Evolutionary conservation across 2,329 filamentous ascomycete species (phyloP).

Genomic region (Daldinia sp.): DNA sequence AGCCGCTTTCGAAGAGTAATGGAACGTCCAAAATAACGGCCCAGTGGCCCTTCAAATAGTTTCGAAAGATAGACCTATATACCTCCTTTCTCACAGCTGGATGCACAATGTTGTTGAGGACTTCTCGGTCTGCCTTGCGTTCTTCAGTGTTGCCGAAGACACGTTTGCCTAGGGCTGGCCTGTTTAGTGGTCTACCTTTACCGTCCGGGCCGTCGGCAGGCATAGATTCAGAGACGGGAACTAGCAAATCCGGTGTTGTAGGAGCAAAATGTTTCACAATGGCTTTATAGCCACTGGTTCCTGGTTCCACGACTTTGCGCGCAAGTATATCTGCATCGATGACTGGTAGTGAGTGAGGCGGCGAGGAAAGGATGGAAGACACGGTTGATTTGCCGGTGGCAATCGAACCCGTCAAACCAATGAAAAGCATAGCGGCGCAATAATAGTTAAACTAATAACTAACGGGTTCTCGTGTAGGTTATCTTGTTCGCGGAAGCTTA

Average conservation of each 20-base stretch:
- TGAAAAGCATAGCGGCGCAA: slow-evolving; percentile 87
- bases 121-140: slow-evolving; percentile 72
- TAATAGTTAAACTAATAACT: neutral
- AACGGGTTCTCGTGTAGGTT: neutral
- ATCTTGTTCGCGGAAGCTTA: neutral
- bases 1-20: slow-evolving; percentile 85
- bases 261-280: slow-evolving; percentile 85
- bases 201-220: slow-evolving; percentile 63
- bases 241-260: slow-evolving; percentile 84
- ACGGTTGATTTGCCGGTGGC: slow-evolving; percentile 98
- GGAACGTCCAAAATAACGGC: slow-evolving; percentile 93
- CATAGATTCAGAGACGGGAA: slow-evolving; percentile 63
- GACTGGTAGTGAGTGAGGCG: slow-evolving; percentile 86
- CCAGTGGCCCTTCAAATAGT: slow-evolving; percentile 81
- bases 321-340: slow-evolving; percentile 95
- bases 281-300: slow-evolving; percentile 80
- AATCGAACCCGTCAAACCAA: slow-evolving; percentile 95
- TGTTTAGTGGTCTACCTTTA: slow-evolving; percentile 79
- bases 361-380: slow-evolving; percentile 78
- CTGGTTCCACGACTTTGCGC: slow-evolving; percentile 92
- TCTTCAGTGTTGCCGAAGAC: slow-evolving; percentile 85
- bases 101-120: slow-evolving; percentile 90
- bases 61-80: slow-evolving; percentile 74
- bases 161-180: slow-evolving; percentile 81
- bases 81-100: slow-evolving; percentile 87